These are phyloP conservation scores for Cordyceps cicadae DNA, from an alignment of 2,329 filamentous ascomycete species.

Conservation along the genomic window DNA sequence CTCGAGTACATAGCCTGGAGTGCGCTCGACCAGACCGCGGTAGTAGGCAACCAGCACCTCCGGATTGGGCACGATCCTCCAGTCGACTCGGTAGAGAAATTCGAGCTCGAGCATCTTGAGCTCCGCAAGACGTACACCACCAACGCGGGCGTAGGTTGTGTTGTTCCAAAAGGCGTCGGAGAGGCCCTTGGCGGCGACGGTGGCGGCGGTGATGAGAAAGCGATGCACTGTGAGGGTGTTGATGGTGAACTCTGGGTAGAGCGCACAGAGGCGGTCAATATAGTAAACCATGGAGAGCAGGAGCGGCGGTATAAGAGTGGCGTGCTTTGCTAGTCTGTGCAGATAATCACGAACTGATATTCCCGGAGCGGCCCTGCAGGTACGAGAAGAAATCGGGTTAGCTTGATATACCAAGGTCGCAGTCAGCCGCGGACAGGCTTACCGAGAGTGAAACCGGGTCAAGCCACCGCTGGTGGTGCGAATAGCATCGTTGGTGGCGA, in stretches of 20 bases:
- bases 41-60: constrained; percentile 94
- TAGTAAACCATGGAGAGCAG: constrained; percentile 99
- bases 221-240: constrained; percentile 94
- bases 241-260: constrained; percentile 93
- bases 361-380: constrained; percentile 58
- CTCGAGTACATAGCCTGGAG: constrained; percentile 47
- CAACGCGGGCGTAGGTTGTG: constrained; percentile 87
- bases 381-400: neutral
- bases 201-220: constrained; percentile 91
- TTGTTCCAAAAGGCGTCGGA: constrained; percentile 99
- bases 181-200: constrained; percentile 89
- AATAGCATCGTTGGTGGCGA: constrained; percentile 88
- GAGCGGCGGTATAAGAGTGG: constrained; percentile 84
- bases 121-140: constrained; percentile 83
- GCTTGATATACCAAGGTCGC: neutral
- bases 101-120: constrained; percentile 87
- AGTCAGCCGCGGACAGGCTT: constrained; percentile 18
- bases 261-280: constrained; percentile 85
- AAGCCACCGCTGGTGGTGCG: constrained; percentile 65
- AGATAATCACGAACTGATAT: constrained; percentile 95
- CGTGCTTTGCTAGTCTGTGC: constrained; percentile 84
- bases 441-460: constrained; percentile 93
- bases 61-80: constrained; percentile 93
- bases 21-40: constrained; percentile 67
- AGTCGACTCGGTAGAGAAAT: constrained; percentile 85